Percentiles rank a stretch among this genome's conserved stretches.
phyloP scores from a whole-genome alignment of 352 stramenopile species.

The Pseudoperonospora humuli region DNA sequence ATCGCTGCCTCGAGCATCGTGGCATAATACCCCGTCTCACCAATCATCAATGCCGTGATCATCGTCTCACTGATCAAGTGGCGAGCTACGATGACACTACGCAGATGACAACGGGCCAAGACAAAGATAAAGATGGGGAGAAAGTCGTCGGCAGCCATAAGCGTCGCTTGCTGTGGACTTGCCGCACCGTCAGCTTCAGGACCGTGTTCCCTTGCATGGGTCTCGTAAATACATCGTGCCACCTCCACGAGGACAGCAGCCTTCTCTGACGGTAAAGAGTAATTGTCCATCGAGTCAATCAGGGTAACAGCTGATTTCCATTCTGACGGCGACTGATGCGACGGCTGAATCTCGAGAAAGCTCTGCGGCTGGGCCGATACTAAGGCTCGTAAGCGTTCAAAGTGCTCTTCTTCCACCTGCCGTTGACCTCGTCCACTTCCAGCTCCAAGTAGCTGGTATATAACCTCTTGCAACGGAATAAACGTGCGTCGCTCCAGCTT shows the following conservation, averaged over 20 bases:
- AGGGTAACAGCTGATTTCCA: conserved; percentile 43
- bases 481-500: conserved; percentile 62
- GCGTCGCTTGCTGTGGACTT: neutral
- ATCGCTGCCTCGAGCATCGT: conserved; percentile 74
- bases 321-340: conserved; percentile 41
- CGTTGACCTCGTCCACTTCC: conserved; percentile 12
- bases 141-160: conserved; percentile 69
- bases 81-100: conserved; percentile 47
- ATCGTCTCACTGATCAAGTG: conserved; percentile 75
- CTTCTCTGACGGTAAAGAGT: conserved; percentile 63
- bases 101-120: conserved; percentile 40
- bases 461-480: conserved; percentile 55
- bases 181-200: neutral
- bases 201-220: conserved; percentile 40
- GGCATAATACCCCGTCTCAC: conserved; percentile 73
- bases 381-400: conserved; percentile 43
- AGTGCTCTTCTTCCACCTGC: conserved; percentile 36
- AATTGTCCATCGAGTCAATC: conserved; percentile 63
- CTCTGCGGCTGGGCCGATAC: conserved; percentile 36
- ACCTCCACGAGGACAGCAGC: conserved; percentile 54
- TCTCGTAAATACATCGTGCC: conserved; percentile 67
- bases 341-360: conserved; percentile 55
- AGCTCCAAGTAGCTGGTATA: conserved; percentile 49
- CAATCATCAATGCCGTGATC: conserved; percentile 65
- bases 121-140: conserved; percentile 78